Percentiles rank a stretch among this genome's conserved stretches.
Evolutionary conservation across 495 filamentous ascomycete genomes (phyloP).

Genomic region (Penicillium diatomitis): DNA sequence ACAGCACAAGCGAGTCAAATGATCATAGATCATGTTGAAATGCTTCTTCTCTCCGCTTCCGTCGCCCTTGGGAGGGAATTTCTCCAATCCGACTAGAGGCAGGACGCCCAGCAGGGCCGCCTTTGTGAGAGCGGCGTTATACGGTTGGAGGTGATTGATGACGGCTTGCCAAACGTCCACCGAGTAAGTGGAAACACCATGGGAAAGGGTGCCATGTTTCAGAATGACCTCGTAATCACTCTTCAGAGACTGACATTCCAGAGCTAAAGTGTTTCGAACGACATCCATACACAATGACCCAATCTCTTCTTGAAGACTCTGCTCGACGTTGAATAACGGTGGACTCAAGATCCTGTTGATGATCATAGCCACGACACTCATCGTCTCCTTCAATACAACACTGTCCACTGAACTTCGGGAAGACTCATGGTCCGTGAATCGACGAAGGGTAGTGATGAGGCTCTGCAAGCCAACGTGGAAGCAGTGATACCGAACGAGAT

Average conservation of each 20-base stretch:
- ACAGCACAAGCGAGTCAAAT: slow-evolving; percentile 59
- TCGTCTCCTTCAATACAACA: slow-evolving; percentile 43
- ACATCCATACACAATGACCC: slow-evolving; percentile 46
- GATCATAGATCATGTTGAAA: slow-evolving; percentile 66
- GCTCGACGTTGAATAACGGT: slow-evolving; percentile 31
- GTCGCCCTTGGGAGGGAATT: slow-evolving; percentile 47
- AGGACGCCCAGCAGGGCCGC: slow-evolving; percentile 61
- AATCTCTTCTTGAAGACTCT: slow-evolving; percentile 28
- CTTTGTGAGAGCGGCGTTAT: slow-evolving; percentile 56
- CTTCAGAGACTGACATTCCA: slow-evolving; percentile 67
- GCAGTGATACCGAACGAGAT: slow-evolving; percentile 38
- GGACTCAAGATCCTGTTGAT: slow-evolving; percentile 37
- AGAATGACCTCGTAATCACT: slow-evolving; percentile 62
- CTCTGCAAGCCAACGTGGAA: slow-evolving; percentile 41
- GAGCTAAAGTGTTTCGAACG: slow-evolving; percentile 56
- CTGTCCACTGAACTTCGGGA: slow-evolving; percentile 41
- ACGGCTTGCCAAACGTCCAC: slow-evolving; percentile 68
- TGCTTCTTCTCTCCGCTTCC: slow-evolving; percentile 45
- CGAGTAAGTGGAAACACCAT: slow-evolving; percentile 56
- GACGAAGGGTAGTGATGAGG: slow-evolving; percentile 41
- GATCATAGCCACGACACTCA: slow-evolving; percentile 41
- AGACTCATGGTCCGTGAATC: slow-evolving; percentile 43
- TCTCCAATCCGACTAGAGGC: slow-evolving; percentile 62
- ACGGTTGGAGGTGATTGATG: slow-evolving; percentile 54
- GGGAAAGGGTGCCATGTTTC: slow-evolving; percentile 49